Evolutionary conservation across 257 asterid species (phyloP).

Genomic region (Pogostemon cablin): DNA sequence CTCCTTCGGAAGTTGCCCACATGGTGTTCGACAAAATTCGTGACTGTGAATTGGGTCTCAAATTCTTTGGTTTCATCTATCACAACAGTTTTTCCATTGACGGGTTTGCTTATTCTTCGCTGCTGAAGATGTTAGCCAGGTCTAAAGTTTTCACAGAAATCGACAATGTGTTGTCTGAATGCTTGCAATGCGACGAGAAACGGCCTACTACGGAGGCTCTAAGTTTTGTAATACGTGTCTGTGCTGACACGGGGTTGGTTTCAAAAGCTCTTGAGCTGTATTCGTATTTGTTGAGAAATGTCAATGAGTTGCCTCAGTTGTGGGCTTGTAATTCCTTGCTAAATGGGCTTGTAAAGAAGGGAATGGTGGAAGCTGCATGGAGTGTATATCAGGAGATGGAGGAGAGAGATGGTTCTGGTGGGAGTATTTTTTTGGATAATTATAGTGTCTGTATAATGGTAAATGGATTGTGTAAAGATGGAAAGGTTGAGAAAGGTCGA

Average conservation of each 20-base stretch:
- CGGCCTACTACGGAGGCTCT: conserved; percentile 73
- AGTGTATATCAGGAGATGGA: conserved; percentile 58
- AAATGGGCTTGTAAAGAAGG: conserved; percentile 62
- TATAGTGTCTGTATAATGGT: conserved; percentile 81
- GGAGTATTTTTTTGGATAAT: conserved; percentile 53
- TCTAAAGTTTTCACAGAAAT: conserved; percentile 56
- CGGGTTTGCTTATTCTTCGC: conserved; percentile 79
- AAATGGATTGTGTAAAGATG: conserved; percentile 73
- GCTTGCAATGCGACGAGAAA: conserved; percentile 60
- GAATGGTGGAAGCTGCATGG: conserved; percentile 57
- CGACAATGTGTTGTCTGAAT: conserved; percentile 53
- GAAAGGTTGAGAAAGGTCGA: conserved; percentile 70
- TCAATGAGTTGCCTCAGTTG: conserved; percentile 51
- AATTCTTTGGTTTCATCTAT: conserved; percentile 67
- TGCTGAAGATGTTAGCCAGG: conserved; percentile 78
- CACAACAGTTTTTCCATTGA: conserved; percentile 52
- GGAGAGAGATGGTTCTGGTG: conserved; percentile 47
- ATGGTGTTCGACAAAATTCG: conserved; percentile 86
- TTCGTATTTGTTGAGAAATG: conserved; percentile 47
- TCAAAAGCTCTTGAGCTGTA: conserved; percentile 65
- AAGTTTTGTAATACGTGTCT: conserved; percentile 57
- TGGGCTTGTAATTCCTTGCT: conserved; percentile 82
- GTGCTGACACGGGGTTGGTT: conserved; percentile 55
- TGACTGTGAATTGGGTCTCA: conserved; percentile 67
- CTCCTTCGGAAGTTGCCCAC: conserved; percentile 82